Evolutionary conservation across 2,329 filamentous ascomycete genomes (phyloP), one percentile per base, ranked within the genome.

Genomic region (Colletotrichum somersetense): DNA sequence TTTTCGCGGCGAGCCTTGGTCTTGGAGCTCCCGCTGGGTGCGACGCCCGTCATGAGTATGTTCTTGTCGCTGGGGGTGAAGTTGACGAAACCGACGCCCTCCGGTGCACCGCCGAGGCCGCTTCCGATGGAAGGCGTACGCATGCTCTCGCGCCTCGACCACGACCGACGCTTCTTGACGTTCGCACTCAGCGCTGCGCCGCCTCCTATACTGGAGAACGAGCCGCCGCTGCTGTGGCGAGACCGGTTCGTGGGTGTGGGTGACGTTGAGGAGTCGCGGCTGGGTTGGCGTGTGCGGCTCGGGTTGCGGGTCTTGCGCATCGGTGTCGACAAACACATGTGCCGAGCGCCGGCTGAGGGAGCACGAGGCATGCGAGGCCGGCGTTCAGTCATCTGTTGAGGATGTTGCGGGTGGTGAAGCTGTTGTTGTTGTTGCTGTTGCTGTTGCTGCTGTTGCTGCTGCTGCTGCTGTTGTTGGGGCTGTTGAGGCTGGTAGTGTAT

Each of bases 1-100:
- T 94, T 93, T 81, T 98, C 96, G 62, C 96, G 85, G 67, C 95
- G 85, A n/a, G 94, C 94, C 80, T 98, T 98, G 11, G 96, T 98
- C 88, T 98, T 98, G 75, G 90, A 93, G 76, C 91, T 95, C 12
- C 96, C 96, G 75, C 92, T 95, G 0, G 96, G 96, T 57, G 96
- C 96, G 16, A 99, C 96, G 6, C 95, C 96, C 10, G 90, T 94
- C 81, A 99, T 89, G 55, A 99, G 91, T 78, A 92, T 89, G 18
- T 88, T 85, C 77, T 91, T 91, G 80, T 99, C 95, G 62, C 88
- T 86, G 0, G 94, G 91, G 1, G 95, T 98, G 82, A 93, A 97
- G 81, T 98, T 98, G 74, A 97, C 93, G 78, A 98, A 98, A 14
- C 89, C 88, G 11, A 89, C 83, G 3, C 77, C 77, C 3, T 79